Evolutionary conservation across 2,329 filamentous ascomycete genomes (phyloP).

Genomic region (Chlorencoelia australis): DNA sequence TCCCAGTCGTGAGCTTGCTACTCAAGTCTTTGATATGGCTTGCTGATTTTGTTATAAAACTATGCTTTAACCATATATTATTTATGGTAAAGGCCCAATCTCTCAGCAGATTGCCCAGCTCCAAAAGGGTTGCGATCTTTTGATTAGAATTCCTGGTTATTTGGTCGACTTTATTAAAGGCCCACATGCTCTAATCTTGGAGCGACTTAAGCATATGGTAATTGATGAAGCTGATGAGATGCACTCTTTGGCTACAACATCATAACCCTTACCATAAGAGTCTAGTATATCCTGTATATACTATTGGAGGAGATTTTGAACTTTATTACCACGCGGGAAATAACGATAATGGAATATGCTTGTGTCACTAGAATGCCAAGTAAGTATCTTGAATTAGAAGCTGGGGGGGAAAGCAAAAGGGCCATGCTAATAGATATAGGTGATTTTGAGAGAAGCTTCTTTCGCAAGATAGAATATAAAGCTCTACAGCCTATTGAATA

Average conservation of each 20-base stretch:
- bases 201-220: constrained; percentile 68
- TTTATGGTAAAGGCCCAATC: constrained; percentile 76
- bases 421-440: too few relatives aligned
- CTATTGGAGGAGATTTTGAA: too few relatives aligned
- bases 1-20: constrained; percentile 81
- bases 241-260: constrained; percentile 58
- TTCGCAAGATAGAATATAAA: too few relatives aligned
- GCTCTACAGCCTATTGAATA: too few relatives aligned
- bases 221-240: constrained; percentile 96
- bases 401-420: too few relatives aligned
- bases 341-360: too few relatives aligned
- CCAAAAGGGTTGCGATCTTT: constrained; percentile 74
- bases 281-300: too few relatives aligned
- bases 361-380: too few relatives aligned
- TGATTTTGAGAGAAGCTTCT: too few relatives aligned
- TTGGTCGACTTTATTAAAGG: constrained; percentile 74
- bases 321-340: too few relatives aligned
- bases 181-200: constrained; percentile 57
- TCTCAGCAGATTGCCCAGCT: constrained; percentile 62
- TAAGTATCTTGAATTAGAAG: too few relatives aligned
- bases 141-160: constrained; percentile 82
- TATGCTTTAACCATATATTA: constrained; percentile 84
- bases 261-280: too few relatives aligned
- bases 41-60: constrained; percentile 89
- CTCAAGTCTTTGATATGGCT: constrained; percentile 91